Conservation (phyloP, 495 filamentous ascomycete species). For the Oleoguttula mirabilis region DNA sequence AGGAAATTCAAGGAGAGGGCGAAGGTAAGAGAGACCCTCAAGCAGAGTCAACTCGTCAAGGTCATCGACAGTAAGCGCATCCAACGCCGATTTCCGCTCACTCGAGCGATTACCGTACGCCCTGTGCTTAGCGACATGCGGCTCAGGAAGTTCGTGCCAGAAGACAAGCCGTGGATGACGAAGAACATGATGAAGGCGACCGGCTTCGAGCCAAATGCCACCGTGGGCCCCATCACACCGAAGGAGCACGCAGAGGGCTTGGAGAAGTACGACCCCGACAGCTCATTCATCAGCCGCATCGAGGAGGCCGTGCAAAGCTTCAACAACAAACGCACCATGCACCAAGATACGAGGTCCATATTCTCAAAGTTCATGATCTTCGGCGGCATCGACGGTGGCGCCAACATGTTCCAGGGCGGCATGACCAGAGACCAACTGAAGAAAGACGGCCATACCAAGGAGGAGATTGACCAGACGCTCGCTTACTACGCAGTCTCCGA, state of each 20-base stretch:
- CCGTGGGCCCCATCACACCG: constrained; percentile 65
- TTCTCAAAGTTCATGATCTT: constrained; percentile 72
- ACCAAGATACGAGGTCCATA: constrained; percentile 44
- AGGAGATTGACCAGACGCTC: constrained; percentile 49
- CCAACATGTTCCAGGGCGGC: constrained; percentile 56
- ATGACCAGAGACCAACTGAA: constrained; percentile 39
- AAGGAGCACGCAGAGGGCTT: constrained; percentile 49
- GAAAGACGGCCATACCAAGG: constrained; percentile 35
- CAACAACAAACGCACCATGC: constrained; percentile 59
- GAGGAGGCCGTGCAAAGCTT: constrained; percentile 79
- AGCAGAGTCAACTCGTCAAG: constrained; percentile 25
- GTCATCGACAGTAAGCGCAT: constrained; percentile 25
- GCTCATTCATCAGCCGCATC: constrained; percentile 42
- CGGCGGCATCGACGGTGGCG: constrained; percentile 63
- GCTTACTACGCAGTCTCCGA: constrained; percentile 27
- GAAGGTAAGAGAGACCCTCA: constrained; percentile 22
- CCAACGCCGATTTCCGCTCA: constrained; percentile 15
- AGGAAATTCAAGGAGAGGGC: constrained; percentile 21
- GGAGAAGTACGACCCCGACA: constrained; percentile 27
- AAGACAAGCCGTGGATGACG: constrained; percentile 14
- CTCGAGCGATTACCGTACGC: constrained; percentile 1
- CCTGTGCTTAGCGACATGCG: neutral
- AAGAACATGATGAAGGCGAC: constrained; percentile 25
- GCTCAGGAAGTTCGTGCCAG: constrained; percentile 1
- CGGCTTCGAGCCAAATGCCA: constrained; percentile 53